Evolutionary conservation across 225 moss, liverwort and hornwort species (phyloP), one percentile per base, ranked within the genome.

Genomic region (Lunularia cruciata): DNA sequence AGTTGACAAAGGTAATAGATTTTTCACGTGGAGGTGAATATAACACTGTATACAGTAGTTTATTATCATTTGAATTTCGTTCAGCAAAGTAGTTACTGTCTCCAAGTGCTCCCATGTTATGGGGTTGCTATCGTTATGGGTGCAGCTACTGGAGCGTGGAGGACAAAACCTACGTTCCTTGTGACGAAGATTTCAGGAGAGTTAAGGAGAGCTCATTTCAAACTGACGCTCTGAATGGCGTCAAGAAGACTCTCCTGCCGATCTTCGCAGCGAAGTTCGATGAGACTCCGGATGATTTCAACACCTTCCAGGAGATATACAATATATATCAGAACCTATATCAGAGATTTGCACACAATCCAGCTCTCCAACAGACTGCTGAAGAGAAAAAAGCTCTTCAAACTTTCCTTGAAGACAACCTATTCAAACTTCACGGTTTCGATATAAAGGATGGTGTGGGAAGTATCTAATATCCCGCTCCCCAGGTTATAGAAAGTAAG

Each of bases 111-210:
- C 6, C 9, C 1, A 36, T 12, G 30, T 18, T 9, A 6, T 34
- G 2, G 33, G 15, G 31, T 13, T 57, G 11, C 9, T 32, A 15
- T 31, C 43, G 43, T 1, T 57, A 32, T 37, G 23, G 36, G 30
- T 52, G 14, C 32, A 67, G 49, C 20, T 18, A 36, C 48, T 27
- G 27, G 38, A 27, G 0, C 19, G 5, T 40, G 39, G 40, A 56
- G 56, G 12, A 55, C 71, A 43, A 74, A 22, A 71, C 78, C 27
- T 78, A 84, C 56, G 74, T 81, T 26, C 78, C 80, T 16, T 51
- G 78, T 0, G 72, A 84, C 20, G 86, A 76, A 63, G 69, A 81
- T n/a, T 77, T 74, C 75, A 83, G 80, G 19, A 73, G 63, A 75
- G 76, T 76, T 63, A 75, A 71, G 61, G 82, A 78, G 14, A 57